Conservation (phyloP, 805 yeast species). For the Myxozyma mucilagina region DNA sequence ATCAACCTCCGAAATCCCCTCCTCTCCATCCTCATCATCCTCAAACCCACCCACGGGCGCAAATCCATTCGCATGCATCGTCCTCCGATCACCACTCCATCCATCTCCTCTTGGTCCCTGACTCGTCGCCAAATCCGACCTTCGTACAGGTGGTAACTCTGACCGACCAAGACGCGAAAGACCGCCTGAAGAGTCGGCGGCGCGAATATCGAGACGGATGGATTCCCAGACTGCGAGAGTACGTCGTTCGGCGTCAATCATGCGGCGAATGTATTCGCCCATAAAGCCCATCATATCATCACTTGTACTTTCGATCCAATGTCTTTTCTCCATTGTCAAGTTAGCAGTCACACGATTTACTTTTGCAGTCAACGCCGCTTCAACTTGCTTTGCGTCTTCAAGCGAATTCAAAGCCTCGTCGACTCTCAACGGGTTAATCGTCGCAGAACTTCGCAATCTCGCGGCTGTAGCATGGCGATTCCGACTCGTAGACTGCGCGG, state of each 20-base stretch:
- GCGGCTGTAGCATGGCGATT: conserved; percentile 70
- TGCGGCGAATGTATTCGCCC: conserved; percentile 61
- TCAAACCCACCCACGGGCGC: conserved; percentile 17
- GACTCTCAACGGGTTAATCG: conserved; percentile 82
- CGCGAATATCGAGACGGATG: conserved; percentile 68
- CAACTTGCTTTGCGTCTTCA: conserved; percentile 74
- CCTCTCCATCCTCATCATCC: conserved; percentile 29
- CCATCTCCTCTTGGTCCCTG: conserved; percentile 56
- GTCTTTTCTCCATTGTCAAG: conserved; percentile 71
- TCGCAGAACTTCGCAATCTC: conserved; percentile 63
- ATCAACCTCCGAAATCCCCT: conserved; percentile 52
- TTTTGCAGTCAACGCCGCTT: conserved; percentile 72
- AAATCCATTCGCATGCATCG: conserved; percentile 42
- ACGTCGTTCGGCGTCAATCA: conserved; percentile 84
- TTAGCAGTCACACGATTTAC: conserved; percentile 82
- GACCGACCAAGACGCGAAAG: conserved; percentile 74
- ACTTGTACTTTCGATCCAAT: conserved; percentile 62
- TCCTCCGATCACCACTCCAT: conserved; percentile 60
- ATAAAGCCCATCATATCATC: conserved; percentile 54
- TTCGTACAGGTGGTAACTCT: conserved; percentile 28
- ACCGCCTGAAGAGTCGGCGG: conserved; percentile 76
- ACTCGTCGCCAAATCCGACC: conserved; percentile 44
- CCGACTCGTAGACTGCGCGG: conserved; percentile 74
- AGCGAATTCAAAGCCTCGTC: conserved; percentile 83
- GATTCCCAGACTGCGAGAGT: conserved; percentile 71